Evolutionary conservation across 768 basidiomycete species (phyloP), one percentile per base, ranked within the genome.

Genomic region (Mycena filopes): DNA sequence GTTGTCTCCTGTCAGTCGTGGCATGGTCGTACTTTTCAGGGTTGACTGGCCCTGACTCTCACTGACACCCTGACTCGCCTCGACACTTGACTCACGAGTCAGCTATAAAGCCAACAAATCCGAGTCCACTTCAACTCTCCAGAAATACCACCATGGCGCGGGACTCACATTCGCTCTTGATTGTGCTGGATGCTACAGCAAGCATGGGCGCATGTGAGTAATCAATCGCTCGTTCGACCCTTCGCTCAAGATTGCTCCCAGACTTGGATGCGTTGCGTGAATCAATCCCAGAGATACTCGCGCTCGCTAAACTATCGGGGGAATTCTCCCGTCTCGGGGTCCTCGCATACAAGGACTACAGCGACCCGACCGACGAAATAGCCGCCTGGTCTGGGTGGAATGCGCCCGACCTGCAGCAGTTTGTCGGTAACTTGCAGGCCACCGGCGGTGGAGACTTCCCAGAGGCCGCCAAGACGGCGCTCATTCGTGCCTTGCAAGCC

Each of bases 381-480:
- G 47, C 61, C 13, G 60, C 70, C 31, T 75, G 71, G 72, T 73
- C 70, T 9, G 74, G 72, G 1, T 75, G 73, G 72, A 66, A 75
- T 46, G n/a, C 57, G 8, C 50, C 69, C 6, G 60, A 68, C 40
- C 65, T 75, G 8, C 21, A 54, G 2, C 65, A 63, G 23, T 72
- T 73, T 26, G 72, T 71, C 7, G 47, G 43, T 23, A 57, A 53
- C 5, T 56, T 75, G 5, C 7, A 23, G 4, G 62, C 70, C 6
- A 46, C 63, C 1, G 73, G 74, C 23, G 74, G 74, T 33, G 71
- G 71, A n/a, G 73, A 75, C 65, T 72, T 55, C 23, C 74, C 74
- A 6, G 74, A 74, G 48, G 74, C 74, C n/a, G 73, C 73, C 29
- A 74, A 75, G 43, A 73, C 71, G 6, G 74, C 72, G 7, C 58